Percentiles rank a stretch among this genome's conserved stretches.
Evolutionary conservation across 2,329 filamentous ascomycete genomes (phyloP).

Genomic region (Pseudogymnoascus sp.): DNA sequence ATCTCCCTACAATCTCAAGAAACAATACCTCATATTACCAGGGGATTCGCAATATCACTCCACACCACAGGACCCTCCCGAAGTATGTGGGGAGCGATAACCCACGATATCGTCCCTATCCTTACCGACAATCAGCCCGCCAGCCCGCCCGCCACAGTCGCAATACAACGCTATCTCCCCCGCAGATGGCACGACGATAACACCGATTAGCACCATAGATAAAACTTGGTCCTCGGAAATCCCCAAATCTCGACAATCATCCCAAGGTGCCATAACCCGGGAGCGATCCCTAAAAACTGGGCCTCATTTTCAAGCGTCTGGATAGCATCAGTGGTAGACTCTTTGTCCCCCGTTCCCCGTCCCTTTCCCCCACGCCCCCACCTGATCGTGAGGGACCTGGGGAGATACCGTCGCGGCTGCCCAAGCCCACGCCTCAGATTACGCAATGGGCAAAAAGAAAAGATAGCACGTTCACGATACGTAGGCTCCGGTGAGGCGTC

Average conservation of each 20-base stretch:
- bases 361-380: neutral
- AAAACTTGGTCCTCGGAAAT: neutral
- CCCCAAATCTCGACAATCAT: neutral
- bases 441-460: neutral
- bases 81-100: neutral
- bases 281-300: neutral
- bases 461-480: neutral
- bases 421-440: neutral
- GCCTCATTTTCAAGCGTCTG: neutral
- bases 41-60: neutral
- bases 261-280: neutral
- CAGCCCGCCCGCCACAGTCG: neutral
- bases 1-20: neutral
- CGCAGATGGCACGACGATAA: neutral
- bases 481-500: neutral
- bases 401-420: neutral
- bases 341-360: neutral
- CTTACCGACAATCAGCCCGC: neutral
- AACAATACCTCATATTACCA: neutral
- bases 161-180: neutral
- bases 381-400: neutral
- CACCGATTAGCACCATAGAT: neutral
- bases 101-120: neutral
- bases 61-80: neutral
- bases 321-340: neutral